These are phyloP conservation scores for Exophiala aquamarina DNA, from an alignment of 2,329 filamentous ascomycete species.

Conservation along the genomic window DNA sequence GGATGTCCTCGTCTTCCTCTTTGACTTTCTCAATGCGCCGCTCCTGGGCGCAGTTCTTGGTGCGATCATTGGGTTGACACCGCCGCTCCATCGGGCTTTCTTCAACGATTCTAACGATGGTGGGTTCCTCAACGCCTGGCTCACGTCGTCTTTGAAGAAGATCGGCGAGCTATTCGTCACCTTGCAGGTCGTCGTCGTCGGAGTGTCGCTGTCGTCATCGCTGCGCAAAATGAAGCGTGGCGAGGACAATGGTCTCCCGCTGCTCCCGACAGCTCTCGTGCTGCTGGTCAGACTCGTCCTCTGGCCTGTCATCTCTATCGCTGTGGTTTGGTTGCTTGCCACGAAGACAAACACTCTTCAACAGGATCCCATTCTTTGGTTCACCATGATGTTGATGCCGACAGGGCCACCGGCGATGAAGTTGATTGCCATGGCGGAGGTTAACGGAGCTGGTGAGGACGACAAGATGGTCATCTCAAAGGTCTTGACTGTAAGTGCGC, in stretches of 20 bases:
- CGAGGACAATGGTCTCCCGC: slow-evolving; percentile 48
- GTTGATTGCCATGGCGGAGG: slow-evolving; percentile 48
- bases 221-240: slow-evolving; percentile 49
- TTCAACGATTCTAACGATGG: slow-evolving; percentile 58
- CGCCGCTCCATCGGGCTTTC: slow-evolving; percentile 60
- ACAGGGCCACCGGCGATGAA: slow-evolving; percentile 56
- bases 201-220: slow-evolving; percentile 60
- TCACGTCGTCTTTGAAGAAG: slow-evolving; percentile 62
- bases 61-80: slow-evolving; percentile 59
- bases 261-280: slow-evolving; percentile 41
- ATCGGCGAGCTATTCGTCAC: slow-evolving; percentile 64
- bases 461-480: slow-evolving; percentile 57
- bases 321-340: slow-evolving; percentile 55
- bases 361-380: slow-evolving; percentile 65
- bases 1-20: slow-evolving; percentile 40
- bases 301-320: slow-evolving; percentile 60
- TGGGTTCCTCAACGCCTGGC: slow-evolving; percentile 65
- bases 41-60: slow-evolving; percentile 61
- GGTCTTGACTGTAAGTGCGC: slow-evolving; percentile 35
- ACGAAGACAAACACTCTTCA: slow-evolving; percentile 52
- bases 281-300: slow-evolving; percentile 54
- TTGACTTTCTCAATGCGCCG: slow-evolving; percentile 60
- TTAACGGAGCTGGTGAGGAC: slow-evolving; percentile 39
- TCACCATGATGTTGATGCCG: slow-evolving; percentile 61
- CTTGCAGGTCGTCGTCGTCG: slow-evolving; percentile 66